A percentile compares a stretch with the other conserved stretches of the same genome.
Evolutionary conservation across 1,139 yeast species (phyloP).

Genomic region (Zygoascus meyerae): DNA sequence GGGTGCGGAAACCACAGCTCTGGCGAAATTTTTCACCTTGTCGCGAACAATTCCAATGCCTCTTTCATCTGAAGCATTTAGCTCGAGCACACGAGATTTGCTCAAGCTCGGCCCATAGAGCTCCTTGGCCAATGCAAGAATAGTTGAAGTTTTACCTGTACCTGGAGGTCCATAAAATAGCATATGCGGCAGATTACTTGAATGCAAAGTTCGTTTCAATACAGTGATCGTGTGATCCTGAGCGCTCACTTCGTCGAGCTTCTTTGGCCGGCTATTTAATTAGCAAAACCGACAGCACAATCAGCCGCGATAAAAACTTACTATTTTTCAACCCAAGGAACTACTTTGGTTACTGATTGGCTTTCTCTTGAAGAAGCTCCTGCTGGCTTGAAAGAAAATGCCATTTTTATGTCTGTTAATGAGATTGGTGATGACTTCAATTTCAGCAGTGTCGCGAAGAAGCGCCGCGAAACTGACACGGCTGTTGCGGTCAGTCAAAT

Average conservation of each 20-base stretch:
- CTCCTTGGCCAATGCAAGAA: slow-evolving; percentile 79
- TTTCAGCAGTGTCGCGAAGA: too few species aligned
- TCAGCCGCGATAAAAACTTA: slow-evolving; percentile 25
- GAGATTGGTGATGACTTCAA: too few species aligned
- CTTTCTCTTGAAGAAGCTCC: slow-evolving; percentile 8
- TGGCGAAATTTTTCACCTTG: slow-evolving; percentile 86
- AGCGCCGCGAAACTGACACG: too few species aligned
- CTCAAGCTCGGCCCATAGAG: slow-evolving; percentile 60
- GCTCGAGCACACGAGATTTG: slow-evolving; percentile 76
- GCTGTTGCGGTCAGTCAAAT: too few species aligned
- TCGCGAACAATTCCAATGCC: slow-evolving; percentile 91
- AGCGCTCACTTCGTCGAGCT: slow-evolving; percentile 78
- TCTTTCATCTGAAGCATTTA: slow-evolving; percentile 94
- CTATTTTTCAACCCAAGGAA: slow-evolving; percentile 79
- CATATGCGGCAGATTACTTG: slow-evolving; percentile 91
- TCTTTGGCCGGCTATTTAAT: slow-evolving; percentile 58
- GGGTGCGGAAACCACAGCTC: slow-evolving; percentile 80
- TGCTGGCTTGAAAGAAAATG: slow-evolving; percentile 12
- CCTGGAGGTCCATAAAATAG: slow-evolving; percentile 97
- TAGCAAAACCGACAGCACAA: not conserved
- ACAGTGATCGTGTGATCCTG: slow-evolving; percentile 88
- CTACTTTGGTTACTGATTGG: not conserved
- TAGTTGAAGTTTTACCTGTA: slow-evolving; percentile 92
- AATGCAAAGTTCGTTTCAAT: slow-evolving; percentile 67
- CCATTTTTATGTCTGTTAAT: slow-evolving; percentile 10